Conservation (phyloP, 176 grass and related monocot species). For the Bonia amplexicaulis region DNA sequence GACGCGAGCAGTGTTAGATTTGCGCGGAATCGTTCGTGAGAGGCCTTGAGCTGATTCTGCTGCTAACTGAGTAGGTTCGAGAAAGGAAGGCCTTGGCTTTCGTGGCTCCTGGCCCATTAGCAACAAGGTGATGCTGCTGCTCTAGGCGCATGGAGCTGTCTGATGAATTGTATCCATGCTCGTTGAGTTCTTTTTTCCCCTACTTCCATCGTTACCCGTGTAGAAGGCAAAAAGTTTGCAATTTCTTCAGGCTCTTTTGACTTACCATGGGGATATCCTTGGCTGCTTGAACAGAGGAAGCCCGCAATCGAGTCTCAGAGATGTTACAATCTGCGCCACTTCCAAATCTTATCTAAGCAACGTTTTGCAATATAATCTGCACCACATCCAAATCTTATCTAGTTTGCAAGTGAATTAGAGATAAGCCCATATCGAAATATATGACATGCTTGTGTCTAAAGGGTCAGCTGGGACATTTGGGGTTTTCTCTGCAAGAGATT, state of each 20-base stretch:
- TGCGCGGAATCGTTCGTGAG: neutral
- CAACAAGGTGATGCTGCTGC: neutral
- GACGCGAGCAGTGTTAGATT: neutral
- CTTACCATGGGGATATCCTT: neutral
- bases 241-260: neutral
- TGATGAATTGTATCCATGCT: neutral
- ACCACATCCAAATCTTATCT: neutral
- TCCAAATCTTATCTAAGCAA: neutral
- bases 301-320: neutral
- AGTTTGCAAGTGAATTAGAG: neutral
- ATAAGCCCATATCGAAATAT: neutral
- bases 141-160: neutral
- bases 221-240: neutral
- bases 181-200: neutral
- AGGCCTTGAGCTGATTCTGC: neutral
- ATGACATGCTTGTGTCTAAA: neutral
- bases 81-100: neutral
- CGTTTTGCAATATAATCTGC: neutral
- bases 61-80: neutral
- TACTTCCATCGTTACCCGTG: neutral
- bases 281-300: neutral
- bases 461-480: neutral
- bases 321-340: neutral
- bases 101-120: neutral
- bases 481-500: neutral